Percentiles rank a stretch among this genome's conserved stretches.
Conservation (phyloP, 2,329 filamentous ascomycete genomes). For the Colletotrichum sansevieriae region DNA sequence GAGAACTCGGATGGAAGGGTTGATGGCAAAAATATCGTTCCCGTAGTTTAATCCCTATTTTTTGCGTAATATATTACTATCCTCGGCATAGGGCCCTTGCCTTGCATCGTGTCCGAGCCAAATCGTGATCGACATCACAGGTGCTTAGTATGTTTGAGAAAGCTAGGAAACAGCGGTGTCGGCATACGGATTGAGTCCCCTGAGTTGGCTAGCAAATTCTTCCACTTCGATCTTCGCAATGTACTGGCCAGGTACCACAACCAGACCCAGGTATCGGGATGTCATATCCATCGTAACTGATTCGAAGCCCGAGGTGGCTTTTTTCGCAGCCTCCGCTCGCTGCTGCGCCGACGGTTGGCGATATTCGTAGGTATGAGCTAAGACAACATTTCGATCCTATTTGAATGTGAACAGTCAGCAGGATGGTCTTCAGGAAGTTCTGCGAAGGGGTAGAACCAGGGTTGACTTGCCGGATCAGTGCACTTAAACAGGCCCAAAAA, state of each 20-base stretch:
- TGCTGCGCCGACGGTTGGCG: slow-evolving; percentile 74
- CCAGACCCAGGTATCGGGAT: slow-evolving; percentile 87
- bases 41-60: slow-evolving; percentile 21
- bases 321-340: slow-evolving; percentile 53
- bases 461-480: slow-evolving; percentile 76
- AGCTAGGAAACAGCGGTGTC: background rate
- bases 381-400: slow-evolving; percentile 89
- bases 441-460: slow-evolving; percentile 10
- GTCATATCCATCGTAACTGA: slow-evolving; percentile 78
- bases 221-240: slow-evolving; percentile 92
- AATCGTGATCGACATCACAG: background rate
- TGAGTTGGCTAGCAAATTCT: slow-evolving; percentile 73
- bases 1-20: slow-evolving; percentile 1
- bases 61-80: slow-evolving; percentile 10
- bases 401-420: slow-evolving; percentile 3
- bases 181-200: slow-evolving; percentile 34
- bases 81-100: background rate
- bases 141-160: background rate
- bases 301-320: slow-evolving; percentile 51
- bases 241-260: slow-evolving; percentile 89
- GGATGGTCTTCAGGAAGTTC: slow-evolving; percentile 4
- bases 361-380: slow-evolving; percentile 90
- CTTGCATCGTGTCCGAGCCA: background rate
- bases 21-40: slow-evolving; percentile 13
- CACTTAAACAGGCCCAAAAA: slow-evolving; percentile 95